Percentiles rank a stretch among this genome's conserved stretches.
phyloP scores from a whole-genome alignment of 2,329 filamentous ascomycete species.

The Achaetomium macrosporum region DNA sequence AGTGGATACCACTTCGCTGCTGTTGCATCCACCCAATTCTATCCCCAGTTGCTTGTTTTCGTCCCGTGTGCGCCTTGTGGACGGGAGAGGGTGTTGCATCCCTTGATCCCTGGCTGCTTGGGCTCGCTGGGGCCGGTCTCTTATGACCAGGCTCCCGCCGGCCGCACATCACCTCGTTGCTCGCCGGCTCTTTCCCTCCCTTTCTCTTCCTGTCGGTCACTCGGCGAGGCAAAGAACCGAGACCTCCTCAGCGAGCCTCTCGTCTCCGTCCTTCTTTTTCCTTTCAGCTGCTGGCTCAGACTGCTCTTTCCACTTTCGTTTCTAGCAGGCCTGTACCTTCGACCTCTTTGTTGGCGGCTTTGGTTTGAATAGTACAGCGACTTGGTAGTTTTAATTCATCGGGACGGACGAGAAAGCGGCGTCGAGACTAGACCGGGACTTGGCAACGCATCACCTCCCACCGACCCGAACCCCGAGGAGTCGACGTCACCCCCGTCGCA shows the following conservation, averaged over 20 bases:
- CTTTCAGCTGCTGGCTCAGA: slow-evolving; percentile 56
- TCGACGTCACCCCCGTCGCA: slow-evolving; percentile 40
- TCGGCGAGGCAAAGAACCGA: slow-evolving; percentile 42
- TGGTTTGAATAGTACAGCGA: slow-evolving; percentile 9
- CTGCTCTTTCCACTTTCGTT: slow-evolving; percentile 40
- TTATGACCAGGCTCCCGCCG: slow-evolving; percentile 23
- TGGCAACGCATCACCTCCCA: slow-evolving; percentile 12
- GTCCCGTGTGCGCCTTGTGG: slow-evolving; percentile 9
- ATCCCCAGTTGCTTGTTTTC: slow-evolving; percentile 8
- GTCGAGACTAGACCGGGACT: slow-evolving; percentile 1
- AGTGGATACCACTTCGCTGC: slow-evolving; percentile 8
- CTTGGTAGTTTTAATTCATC: slow-evolving; percentile 12
- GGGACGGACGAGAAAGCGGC: slow-evolving; percentile 4
- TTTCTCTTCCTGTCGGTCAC: slow-evolving; percentile 31
- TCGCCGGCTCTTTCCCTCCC: slow-evolving; percentile 22
- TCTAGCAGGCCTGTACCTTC: slow-evolving; percentile 8
- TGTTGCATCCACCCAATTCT: slow-evolving; percentile 11
- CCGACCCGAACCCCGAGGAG: slow-evolving; percentile 19
- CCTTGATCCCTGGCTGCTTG: slow-evolving; percentile 4
- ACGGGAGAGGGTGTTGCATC: slow-evolving; percentile 14
- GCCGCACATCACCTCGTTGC: slow-evolving; percentile 19
- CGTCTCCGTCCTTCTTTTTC: slow-evolving; percentile 37
- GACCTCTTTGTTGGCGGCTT: slow-evolving; percentile 1
- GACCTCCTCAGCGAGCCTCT: slow-evolving; percentile 32
- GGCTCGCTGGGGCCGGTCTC: slow-evolving; percentile 13